Conservation (phyloP, 2,329 filamentous ascomycete genomes). For the Fusarium sp. region DNA sequence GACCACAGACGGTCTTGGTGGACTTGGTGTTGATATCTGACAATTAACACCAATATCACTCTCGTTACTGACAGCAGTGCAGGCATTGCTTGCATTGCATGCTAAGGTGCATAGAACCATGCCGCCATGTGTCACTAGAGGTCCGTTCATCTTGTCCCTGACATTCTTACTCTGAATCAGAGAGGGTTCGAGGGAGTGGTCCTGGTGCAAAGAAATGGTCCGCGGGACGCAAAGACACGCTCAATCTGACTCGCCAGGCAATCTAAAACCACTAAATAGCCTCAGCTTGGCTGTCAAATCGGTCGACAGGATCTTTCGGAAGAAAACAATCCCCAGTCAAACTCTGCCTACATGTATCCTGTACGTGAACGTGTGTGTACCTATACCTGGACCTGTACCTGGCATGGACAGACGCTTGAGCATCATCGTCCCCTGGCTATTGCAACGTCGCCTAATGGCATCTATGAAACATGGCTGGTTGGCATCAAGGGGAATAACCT, state of each 20-base stretch:
- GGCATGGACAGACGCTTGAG: slow-evolving; percentile 3
- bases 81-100: slow-evolving; percentile 42
- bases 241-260: slow-evolving; percentile 41
- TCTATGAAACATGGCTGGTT: slow-evolving; percentile 23
- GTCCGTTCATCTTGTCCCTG: neutral
- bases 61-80: slow-evolving; percentile 11
- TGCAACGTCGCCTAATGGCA: slow-evolving; percentile 33
- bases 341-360: slow-evolving; percentile 1
- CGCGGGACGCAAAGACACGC: slow-evolving; percentile 40
- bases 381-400: slow-evolving; percentile 23
- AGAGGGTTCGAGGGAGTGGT: slow-evolving; percentile 6
- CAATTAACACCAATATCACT: slow-evolving; percentile 14
- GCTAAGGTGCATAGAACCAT: slow-evolving; percentile 24
- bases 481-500: slow-evolving; percentile 3
- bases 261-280: slow-evolving; percentile 25
- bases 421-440: slow-evolving; percentile 9
- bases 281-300: slow-evolving; percentile 31
- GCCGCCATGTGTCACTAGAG: neutral
- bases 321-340: slow-evolving; percentile 8
- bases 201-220: slow-evolving; percentile 22
- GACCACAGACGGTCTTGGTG: neutral
- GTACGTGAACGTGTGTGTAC: slow-evolving; percentile 12
- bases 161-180: slow-evolving; percentile 2
- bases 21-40: slow-evolving; percentile 6
- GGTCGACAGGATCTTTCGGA: slow-evolving; percentile 34